Evolutionary conservation across 2,329 filamentous ascomycete species (phyloP), one percentile per base, ranked within the genome.

Genomic region (Daldinia eschscholtzii): DNA sequence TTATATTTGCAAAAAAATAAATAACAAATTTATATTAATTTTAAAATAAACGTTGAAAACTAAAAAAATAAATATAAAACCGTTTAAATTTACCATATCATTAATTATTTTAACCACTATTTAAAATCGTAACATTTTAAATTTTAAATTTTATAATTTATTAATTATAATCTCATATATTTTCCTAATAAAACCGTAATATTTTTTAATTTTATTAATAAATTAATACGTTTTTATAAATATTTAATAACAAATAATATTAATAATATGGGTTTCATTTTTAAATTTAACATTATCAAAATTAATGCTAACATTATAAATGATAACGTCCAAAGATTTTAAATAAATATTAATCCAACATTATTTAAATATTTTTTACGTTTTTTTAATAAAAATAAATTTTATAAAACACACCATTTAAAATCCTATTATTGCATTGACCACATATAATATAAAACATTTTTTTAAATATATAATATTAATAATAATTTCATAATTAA

Each of bases 381-480:
- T 33, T 9, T 42, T 50, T 50, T 50, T 50, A 28, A 28, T 30
- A 13, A 30, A 50, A 13, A 50, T 50, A 13, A 28, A 13, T 28
- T 50, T 50, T 50, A 9, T 50, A 28, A 50, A 46, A 10, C n/a
- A 6, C 6, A 20, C 23, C 4, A 33, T 33, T 33, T 33, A 33
- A 33, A 33, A 33, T 2, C 3, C 3, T 6, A 33, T 33, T 2
- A 50, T 50, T 50, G 15, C 30, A 50, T 50, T 50, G 30, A n/a
- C n/a, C n/a, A n/a, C n/a, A n/a, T 44, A 50, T 30, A 10, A 50
- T 30, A 28, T 50, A 28, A 30, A 50, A 50, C 1, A 50, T 30
- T 50, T 50, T n/a, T 50, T 50, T 4, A 50, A 50, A 28, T 50
- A 50, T 50, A 50, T 50, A 50, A 50, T 50, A 50, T 50, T 50